A percentile compares a stretch with the other conserved stretches of the same genome.
Evolutionary conservation across 805 yeast genomes (phyloP).

Genomic region (Clavispora carvajalis): DNA sequence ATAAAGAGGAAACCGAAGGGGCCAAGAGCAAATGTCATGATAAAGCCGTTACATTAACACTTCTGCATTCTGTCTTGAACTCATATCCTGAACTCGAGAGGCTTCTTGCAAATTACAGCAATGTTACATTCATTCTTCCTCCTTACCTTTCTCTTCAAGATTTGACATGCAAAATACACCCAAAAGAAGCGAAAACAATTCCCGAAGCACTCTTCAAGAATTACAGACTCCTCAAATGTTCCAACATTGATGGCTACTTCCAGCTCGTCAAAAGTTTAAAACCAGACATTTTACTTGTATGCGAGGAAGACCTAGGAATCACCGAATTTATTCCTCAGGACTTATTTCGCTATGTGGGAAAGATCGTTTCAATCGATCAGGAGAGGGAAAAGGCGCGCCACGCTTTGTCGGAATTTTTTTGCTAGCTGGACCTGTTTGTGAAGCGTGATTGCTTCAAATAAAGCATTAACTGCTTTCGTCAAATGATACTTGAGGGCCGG

Average conservation of each 20-base stretch:
- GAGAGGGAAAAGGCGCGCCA: constrained; percentile 14
- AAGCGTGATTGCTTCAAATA: too few relatives aligned
- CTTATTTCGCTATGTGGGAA: constrained; percentile 32
- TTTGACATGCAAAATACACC: constrained; percentile 19
- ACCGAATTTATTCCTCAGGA: constrained; percentile 25
- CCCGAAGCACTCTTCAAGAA: constrained; percentile 25
- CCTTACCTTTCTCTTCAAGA: constrained; percentile 39
- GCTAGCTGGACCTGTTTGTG: too few relatives aligned
- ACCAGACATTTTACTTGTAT: constrained; percentile 38
- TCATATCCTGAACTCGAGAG: constrained; percentile 35
- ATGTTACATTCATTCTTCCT: constrained; percentile 40
- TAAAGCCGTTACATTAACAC: constrained; percentile 37
- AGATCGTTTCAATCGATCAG: constrained; percentile 27
- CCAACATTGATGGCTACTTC: constrained; percentile 37
- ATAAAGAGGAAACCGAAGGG: not conserved
- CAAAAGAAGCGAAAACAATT: constrained; percentile 7
- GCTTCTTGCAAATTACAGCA: constrained; percentile 31
- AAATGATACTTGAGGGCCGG: not conserved
- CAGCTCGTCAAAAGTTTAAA: constrained; percentile 33
- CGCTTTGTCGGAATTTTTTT: not conserved
- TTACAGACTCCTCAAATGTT: constrained; percentile 35
- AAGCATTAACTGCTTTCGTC: too few relatives aligned
- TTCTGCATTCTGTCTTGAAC: constrained; percentile 36
- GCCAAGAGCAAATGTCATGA: constrained; percentile 17
- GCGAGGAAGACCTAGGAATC: constrained; percentile 40